A percentile compares a stretch with the other conserved stretches of the same genome.
Conservation (phyloP, 768 basidiomycete genomes). For the Amanita jacksonii region DNA sequence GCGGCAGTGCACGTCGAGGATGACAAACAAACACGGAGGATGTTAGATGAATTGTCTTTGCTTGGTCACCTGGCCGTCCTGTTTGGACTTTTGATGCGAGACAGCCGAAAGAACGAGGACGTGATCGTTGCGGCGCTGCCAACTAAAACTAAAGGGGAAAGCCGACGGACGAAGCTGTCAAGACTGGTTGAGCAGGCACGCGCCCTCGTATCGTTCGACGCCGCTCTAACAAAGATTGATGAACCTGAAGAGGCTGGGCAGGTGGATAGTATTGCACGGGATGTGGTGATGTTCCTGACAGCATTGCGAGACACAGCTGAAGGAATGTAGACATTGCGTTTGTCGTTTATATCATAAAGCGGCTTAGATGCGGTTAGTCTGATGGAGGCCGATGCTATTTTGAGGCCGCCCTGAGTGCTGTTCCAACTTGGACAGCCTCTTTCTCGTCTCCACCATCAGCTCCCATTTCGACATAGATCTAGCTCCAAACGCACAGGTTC, state of each 20-base stretch:
- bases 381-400: too few relatives aligned
- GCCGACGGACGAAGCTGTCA: constrained; percentile 19
- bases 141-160: constrained; percentile 2
- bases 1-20: background rate
- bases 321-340: too few relatives aligned
- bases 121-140: constrained; percentile 25
- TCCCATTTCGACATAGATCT: too few relatives aligned
- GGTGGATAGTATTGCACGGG: constrained; percentile 34
- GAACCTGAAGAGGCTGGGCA: constrained; percentile 18
- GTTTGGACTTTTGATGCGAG: constrained; percentile 44
- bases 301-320: constrained; percentile 19
- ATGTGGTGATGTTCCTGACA: constrained; percentile 48
- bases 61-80: constrained; percentile 70
- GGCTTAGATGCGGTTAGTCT: too few relatives aligned
- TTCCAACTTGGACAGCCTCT: too few relatives aligned
- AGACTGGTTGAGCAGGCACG: constrained; percentile 34
- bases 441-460: too few relatives aligned
- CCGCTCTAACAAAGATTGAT: constrained; percentile 13
- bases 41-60: constrained; percentile 43
- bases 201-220: constrained; percentile 41
- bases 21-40: constrained; percentile 5
- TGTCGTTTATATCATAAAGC: too few relatives aligned
- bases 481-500: too few relatives aligned
- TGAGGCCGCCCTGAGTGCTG: too few relatives aligned
- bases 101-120: constrained; percentile 24